Evolutionary conservation across 176 grass and related monocot genomes (phyloP).

Genomic region (Bolboschoenus planiculmis): DNA sequence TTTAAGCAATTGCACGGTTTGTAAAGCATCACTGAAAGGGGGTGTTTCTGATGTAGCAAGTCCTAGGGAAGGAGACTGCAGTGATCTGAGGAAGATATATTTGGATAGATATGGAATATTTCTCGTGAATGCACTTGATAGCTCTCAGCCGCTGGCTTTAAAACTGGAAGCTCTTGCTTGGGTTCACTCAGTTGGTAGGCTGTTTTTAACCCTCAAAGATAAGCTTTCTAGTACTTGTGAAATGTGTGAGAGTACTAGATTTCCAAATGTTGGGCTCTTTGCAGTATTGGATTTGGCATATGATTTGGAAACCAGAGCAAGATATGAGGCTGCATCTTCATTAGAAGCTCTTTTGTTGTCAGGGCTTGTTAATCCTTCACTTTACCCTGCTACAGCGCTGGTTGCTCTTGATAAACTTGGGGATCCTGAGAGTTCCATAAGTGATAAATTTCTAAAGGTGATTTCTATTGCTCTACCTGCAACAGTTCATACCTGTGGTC

Average conservation of each 20-base stretch:
- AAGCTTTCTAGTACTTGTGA: conserved; percentile 33
- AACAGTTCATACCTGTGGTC: conserved; percentile 68
- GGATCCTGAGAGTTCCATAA: conserved; percentile 77
- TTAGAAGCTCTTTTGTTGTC: conserved; percentile 64
- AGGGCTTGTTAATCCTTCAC: conserved; percentile 60
- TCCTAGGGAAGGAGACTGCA: conserved; percentile 22
- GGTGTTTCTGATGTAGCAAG: conserved; percentile 24
- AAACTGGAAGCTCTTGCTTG: conserved; percentile 82
- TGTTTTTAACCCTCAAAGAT: conserved; percentile 41
- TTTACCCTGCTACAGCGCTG: conserved; percentile 42
- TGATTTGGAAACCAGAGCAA: conserved; percentile 78
- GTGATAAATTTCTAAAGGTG: conserved; percentile 65
- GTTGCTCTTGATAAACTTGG: conserved; percentile 91
- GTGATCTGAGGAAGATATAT: conserved; percentile 48
- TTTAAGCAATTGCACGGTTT: conserved; percentile 42
- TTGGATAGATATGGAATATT: conserved; percentile 46
- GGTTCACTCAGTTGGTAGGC: conserved; percentile 43
- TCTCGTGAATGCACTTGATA: conserved; percentile 49
- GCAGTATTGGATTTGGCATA: conserved; percentile 76
- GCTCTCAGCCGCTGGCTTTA: conserved; percentile 47
- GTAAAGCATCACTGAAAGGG: conserved; percentile 30
- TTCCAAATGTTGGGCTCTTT: conserved; percentile 56
- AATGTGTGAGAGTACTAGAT: conserved; percentile 32
- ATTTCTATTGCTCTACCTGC: conserved; percentile 58
- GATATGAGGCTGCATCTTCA: conserved; percentile 66